phyloP scores from a whole-genome alignment of 345 rosid genomes.

The Firmiana major region DNA sequence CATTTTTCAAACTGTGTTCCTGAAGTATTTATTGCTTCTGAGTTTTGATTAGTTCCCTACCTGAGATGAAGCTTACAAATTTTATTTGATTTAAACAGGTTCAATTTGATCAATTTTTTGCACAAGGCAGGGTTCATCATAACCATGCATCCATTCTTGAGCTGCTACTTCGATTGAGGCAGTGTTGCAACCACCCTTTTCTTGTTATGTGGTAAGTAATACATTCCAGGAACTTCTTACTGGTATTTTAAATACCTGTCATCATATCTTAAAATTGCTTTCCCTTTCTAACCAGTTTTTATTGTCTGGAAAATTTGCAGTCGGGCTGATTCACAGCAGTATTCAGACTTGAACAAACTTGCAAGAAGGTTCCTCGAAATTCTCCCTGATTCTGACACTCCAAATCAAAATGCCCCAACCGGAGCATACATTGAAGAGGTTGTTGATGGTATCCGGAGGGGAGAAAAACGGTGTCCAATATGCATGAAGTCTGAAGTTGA shows the following conservation, averaged over 20 bases:
- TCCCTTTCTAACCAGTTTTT: neutral
- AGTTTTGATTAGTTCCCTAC: neutral
- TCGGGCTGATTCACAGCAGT: slow-evolving; percentile 47
- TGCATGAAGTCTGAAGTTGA: slow-evolving; percentile 67
- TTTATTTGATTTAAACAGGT: slow-evolving; percentile 40
- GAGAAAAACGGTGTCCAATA: slow-evolving; percentile 56
- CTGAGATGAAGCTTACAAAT: neutral
- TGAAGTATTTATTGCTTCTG: too few species aligned
- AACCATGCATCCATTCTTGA: slow-evolving; percentile 65
- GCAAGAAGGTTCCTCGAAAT: slow-evolving; percentile 53
- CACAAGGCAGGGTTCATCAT: slow-evolving; percentile 71
- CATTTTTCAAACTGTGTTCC: neutral
- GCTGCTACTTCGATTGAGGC: slow-evolving; percentile 65
- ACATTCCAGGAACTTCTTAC: neutral
- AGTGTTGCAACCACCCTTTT: slow-evolving; percentile 74
- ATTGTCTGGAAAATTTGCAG: slow-evolving; percentile 21
- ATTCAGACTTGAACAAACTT: slow-evolving; percentile 55
- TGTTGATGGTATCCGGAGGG: slow-evolving; percentile 46
- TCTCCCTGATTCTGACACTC: slow-evolving; percentile 25
- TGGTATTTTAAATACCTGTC: neutral
- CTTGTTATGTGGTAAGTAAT: slow-evolving; percentile 58
- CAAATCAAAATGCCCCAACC: slow-evolving; percentile 30
- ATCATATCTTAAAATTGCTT: neutral
- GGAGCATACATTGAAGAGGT: slow-evolving; percentile 50
- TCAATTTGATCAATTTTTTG: slow-evolving; percentile 64